These are phyloP conservation scores for Cutaneotrichosporon dermatis DNA, from an alignment of 1,284 basidiomycete species.

Conservation along the genomic window DNA sequence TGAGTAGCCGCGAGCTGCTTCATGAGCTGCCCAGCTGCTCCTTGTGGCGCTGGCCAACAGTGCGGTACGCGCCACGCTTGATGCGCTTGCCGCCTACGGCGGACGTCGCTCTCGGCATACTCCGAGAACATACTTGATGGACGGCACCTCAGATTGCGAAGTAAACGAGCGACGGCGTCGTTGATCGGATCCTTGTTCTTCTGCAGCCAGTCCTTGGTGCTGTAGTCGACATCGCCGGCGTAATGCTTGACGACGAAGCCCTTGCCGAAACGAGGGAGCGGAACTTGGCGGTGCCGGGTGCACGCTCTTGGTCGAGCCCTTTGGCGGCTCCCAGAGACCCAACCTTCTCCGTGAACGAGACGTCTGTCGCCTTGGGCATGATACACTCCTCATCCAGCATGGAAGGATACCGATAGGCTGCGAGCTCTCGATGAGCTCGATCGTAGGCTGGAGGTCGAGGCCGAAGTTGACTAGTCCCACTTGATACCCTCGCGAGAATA, in stretches of 20 bases:
- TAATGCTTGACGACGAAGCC: conserved; percentile 97
- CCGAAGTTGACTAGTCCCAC: conserved; percentile 99
- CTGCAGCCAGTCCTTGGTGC: conserved; percentile 94
- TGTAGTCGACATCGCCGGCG: conserved; percentile 93
- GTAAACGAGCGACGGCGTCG: conserved; percentile 87
- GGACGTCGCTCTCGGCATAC: conserved; percentile 58
- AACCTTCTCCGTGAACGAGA: conserved; percentile 92
- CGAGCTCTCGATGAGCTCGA: conserved; percentile 85
- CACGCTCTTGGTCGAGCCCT: conserved; percentile 14
- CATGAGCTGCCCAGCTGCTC: conserved; percentile 95
- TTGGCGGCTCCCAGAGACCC: conserved; percentile 42
- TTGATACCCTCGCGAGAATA: conserved; percentile 95
- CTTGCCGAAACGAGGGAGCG: conserved; percentile 82
- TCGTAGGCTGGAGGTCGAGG: conserved; percentile 94
- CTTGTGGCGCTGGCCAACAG: conserved; percentile 91
- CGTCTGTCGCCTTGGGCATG: conserved; percentile 96
- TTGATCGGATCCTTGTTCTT: conserved; percentile 99
- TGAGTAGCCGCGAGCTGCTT: conserved; percentile 86
- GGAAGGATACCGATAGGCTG: conserved; percentile 83
- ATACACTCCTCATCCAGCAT: conserved; percentile 98
- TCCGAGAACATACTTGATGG: conserved; percentile 85
- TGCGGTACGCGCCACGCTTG: conserved; percentile 96
- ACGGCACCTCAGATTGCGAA: conserved; percentile 79
- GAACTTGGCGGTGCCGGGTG: conserved; percentile 81
- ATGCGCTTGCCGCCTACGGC: conserved; percentile 62